Percentiles rank a stretch among this genome's conserved stretches.
phyloP scores from a whole-genome alignment of 164 flowering plant genomes.

The Chimonanthus praecox region DNA sequence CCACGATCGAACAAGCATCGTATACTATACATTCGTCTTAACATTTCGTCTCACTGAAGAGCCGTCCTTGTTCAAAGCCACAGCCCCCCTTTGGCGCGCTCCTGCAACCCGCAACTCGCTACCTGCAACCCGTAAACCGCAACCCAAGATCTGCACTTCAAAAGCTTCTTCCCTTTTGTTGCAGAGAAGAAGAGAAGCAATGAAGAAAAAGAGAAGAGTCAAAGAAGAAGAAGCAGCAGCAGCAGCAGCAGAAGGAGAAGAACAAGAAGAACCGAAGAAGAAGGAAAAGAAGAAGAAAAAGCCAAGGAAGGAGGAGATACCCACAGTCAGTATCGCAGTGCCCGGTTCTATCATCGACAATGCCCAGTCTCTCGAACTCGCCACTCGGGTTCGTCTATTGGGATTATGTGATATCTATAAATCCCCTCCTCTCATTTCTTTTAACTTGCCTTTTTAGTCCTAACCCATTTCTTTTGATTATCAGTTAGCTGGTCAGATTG shows the following conservation, averaged over 20 bases:
- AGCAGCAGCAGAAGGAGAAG: neutral
- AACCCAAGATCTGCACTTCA: too few species aligned
- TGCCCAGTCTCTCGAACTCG: slow-evolving; percentile 82
- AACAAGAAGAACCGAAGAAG: slow-evolving; percentile 20
- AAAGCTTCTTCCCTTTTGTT: neutral
- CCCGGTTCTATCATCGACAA: slow-evolving; percentile 90
- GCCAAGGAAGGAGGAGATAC: slow-evolving; percentile 14
- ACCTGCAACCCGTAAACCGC: too few species aligned
- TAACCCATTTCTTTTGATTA: slow-evolving; percentile 1
- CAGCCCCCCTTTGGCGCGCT: neutral
- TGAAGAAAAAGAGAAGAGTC: slow-evolving; percentile 1
- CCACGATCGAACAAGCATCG: too few species aligned
- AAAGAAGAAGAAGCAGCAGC: too few species aligned
- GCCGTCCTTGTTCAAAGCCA: neutral
- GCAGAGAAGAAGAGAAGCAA: neutral
- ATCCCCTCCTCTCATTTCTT: neutral
- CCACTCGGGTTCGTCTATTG: slow-evolving; percentile 55
- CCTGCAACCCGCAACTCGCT: neutral
- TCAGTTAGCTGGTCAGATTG: slow-evolving; percentile 96
- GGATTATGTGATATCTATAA: neutral
- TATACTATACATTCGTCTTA: too few species aligned
- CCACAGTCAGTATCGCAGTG: slow-evolving; percentile 76
- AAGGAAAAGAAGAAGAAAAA: slow-evolving; percentile 14
- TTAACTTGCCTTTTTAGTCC: neutral
- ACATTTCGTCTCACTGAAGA: neutral